phyloP scores from a whole-genome alignment of 345 rosid species.

The Eucalyptus marginata region DNA sequence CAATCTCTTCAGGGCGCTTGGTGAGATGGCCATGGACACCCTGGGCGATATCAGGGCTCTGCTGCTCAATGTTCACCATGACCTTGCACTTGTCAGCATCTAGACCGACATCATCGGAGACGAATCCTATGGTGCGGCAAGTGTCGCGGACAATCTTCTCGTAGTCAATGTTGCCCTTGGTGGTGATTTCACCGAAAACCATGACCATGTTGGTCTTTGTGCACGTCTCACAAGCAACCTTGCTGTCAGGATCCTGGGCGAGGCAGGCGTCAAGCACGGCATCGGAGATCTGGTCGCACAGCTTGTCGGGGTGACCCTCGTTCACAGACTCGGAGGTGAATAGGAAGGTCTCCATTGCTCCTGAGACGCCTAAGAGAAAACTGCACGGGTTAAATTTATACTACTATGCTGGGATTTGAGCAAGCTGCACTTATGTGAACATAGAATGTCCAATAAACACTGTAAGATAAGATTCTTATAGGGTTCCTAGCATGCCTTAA shows the following conservation, averaged over 20 bases:
- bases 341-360: constrained; percentile 32
- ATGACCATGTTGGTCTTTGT: constrained; percentile 35
- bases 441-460: neutral
- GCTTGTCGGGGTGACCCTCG: constrained; percentile 45
- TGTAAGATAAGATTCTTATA: neutral
- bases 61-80: neutral
- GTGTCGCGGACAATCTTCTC: constrained; percentile 5
- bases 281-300: constrained; percentile 40
- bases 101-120: constrained; percentile 3
- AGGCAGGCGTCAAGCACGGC: constrained; percentile 40
- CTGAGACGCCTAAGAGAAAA: neutral
- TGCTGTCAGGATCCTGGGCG: constrained; percentile 33
- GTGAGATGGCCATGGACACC: constrained; percentile 4
- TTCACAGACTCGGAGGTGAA: constrained; percentile 40
- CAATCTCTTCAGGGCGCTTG: constrained; percentile 3
- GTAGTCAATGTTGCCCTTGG: neutral
- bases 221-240: constrained; percentile 39
- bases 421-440: neutral
- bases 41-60: constrained; percentile 4
- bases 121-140: neutral
- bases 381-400: neutral
- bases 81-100: constrained; percentile 6
- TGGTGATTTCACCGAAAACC: constrained; percentile 3
- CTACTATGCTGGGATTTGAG: neutral
- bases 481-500: neutral